Conservation (phyloP, 2,329 filamentous ascomycete genomes). For the Trichoderma atrobrunneum region DNA sequence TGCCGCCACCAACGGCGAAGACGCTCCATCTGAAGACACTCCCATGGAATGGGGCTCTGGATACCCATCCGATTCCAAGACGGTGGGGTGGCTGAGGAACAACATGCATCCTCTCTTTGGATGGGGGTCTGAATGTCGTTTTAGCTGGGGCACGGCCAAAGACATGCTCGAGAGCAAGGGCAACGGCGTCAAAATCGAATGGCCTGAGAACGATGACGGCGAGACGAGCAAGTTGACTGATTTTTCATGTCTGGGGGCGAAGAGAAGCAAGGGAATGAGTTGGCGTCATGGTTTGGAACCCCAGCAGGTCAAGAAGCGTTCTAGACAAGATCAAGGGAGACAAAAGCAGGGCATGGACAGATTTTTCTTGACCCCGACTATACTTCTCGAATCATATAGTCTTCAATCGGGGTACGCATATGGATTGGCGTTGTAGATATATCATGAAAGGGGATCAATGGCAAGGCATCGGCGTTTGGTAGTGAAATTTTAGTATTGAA, state of each 20-base stretch:
- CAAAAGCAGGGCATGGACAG: neutral
- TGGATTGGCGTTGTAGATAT: neutral
- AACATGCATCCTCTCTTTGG: slow-evolving; percentile 95
- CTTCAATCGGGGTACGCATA: neutral
- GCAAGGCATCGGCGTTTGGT: slow-evolving; percentile 16
- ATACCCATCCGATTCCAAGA: slow-evolving; percentile 84
- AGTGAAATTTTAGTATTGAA: neutral
- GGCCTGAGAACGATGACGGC: slow-evolving; percentile 72
- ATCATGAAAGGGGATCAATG: neutral
- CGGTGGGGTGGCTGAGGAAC: slow-evolving; percentile 73
- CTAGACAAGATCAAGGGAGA: slow-evolving; percentile 38
- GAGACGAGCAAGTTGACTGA: slow-evolving; percentile 70
- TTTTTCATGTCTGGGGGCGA: slow-evolving; percentile 57
- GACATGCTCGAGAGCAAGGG: slow-evolving; percentile 82
- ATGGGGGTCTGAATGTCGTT: slow-evolving; percentile 89
- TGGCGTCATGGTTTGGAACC: slow-evolving; percentile 79
- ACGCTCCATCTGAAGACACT: slow-evolving; percentile 36
- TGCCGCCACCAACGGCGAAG: slow-evolving; percentile 30
- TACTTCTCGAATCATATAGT: neutral
- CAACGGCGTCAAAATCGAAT: slow-evolving; percentile 70
- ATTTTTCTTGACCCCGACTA: neutral
- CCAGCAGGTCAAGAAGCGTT: slow-evolving; percentile 69
- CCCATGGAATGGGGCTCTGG: slow-evolving; percentile 78
- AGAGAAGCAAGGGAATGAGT: slow-evolving; percentile 56
- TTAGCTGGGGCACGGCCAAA: slow-evolving; percentile 94